Conservation (phyloP, 495 filamentous ascomycete species). For the Penicillium antarcticum region DNA sequence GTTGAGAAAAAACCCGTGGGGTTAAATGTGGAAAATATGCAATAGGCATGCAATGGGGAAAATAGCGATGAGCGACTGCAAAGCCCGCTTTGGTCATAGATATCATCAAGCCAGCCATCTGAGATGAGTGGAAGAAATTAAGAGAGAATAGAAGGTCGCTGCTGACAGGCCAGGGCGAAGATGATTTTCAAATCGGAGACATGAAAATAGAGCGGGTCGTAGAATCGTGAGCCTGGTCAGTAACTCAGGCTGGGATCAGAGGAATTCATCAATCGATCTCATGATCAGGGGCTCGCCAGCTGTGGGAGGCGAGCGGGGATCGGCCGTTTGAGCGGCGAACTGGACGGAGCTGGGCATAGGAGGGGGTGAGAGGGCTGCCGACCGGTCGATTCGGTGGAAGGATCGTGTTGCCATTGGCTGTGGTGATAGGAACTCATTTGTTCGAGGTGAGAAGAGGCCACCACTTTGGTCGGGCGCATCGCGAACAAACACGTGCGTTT, state of each 20-base stretch:
- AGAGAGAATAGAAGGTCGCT: constrained; percentile 4
- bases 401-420: constrained; percentile 28
- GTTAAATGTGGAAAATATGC: constrained; percentile 11
- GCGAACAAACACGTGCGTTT: constrained; percentile 37
- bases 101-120: constrained; percentile 30
- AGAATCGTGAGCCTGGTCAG: constrained; percentile 26
- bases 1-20: constrained; percentile 10
- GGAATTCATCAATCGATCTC: constrained; percentile 53
- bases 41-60: constrained; percentile 2
- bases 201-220: constrained; percentile 29
- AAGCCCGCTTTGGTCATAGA: constrained; percentile 50
- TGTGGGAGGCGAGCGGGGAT: constrained; percentile 48
- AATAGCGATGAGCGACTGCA: constrained; percentile 34
- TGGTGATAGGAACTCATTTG: constrained; percentile 43
- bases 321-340: constrained; percentile 32
- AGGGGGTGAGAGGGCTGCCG: constrained; percentile 16
- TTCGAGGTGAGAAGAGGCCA: constrained; percentile 48
- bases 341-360: constrained; percentile 15
- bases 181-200: constrained; percentile 17
- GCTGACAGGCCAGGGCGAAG: constrained; percentile 9
- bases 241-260: constrained; percentile 28
- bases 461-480: constrained; percentile 32
- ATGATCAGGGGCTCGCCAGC: constrained; percentile 47
- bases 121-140: constrained; percentile 20
- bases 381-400: constrained; percentile 31